Base-by-base conservation (phyloP, 371 early-diverging fungal species). In the Mortierella sp. region DNA sequence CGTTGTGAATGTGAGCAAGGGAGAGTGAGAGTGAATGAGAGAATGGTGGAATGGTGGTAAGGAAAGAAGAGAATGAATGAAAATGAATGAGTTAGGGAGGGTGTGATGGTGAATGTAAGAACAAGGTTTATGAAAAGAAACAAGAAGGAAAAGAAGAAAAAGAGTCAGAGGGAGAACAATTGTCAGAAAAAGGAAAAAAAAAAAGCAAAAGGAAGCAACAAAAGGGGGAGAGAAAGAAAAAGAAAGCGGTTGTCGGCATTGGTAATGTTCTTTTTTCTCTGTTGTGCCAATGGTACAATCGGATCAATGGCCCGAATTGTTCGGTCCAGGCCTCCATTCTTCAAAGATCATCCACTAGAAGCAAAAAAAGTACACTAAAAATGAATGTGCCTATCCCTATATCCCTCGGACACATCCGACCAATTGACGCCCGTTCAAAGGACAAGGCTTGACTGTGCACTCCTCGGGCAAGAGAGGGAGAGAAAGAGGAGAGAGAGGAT, bases 191-290 rank as follows among this genome's bases (percentile, higher is more conserved):
- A 9, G 34, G 29, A 61, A 52, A 9, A 58, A 29, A 61, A 52
- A 74, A 66, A 52, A 66, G 24, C 31, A 41, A 64, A 43, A 37
- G 22, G 44, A 63, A 61, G 29, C 11, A 47, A 53, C 3, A 43
- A 24, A 9, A 26, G n/a, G 19, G 41, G 13, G 43, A 69, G 39
- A 39, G 16, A 65, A 9, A 14, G 14, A 44, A 16, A 26, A 22
- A 16, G 37, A 67, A 47, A 31, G 14, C n/a, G n/a, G n/a, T n/a
- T n/a, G n/a, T n/a, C n/a, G n/a, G n/a, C n/a, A n/a, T n/a, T n/a
- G n/a, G n/a, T n/a, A n/a, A n/a, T n/a, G n/a, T 39, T n/a, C 41
- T 43, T 29, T 65, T 43, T 14, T 41, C 24, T 16, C n/a, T 16
- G 14, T 22, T 47, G 47, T 22, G 19, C 14, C 16, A n/a, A n/a